These are phyloP conservation scores for Hypoxylon intermedium DNA, from an alignment of 495 filamentous ascomycete species.

Conservation along the genomic window DNA sequence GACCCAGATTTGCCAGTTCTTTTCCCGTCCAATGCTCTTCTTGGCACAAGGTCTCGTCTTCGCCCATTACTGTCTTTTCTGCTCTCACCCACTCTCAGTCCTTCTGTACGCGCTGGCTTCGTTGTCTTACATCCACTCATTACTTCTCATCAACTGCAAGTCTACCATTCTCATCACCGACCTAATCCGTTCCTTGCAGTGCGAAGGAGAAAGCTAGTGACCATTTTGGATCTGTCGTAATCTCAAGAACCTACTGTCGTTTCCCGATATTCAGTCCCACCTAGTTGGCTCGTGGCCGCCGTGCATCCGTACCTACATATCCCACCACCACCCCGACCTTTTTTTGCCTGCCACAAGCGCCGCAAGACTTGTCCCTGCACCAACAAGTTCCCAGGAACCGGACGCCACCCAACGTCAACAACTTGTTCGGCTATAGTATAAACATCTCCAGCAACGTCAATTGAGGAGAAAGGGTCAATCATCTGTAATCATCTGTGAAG, in stretches of 20 bases:
- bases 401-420: conserved; percentile 11
- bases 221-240: conserved; percentile 4
- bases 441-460: conserved; percentile 1
- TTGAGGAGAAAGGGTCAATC: conserved; percentile 18
- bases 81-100: conserved; percentile 30
- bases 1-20: conserved; percentile 40
- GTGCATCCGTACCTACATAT: conserved; percentile 42
- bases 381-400: conserved; percentile 23
- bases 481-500: background rate
- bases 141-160: conserved; percentile 29
- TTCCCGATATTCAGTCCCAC: conserved; percentile 26
- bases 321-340: conserved; percentile 31
- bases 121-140: conserved; percentile 41
- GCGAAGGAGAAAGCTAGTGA: conserved; percentile 23
- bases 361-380: conserved; percentile 25
- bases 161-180: conserved; percentile 32
- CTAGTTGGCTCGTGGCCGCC: conserved; percentile 27
- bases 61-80: conserved; percentile 39
- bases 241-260: conserved; percentile 13
- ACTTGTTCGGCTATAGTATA: conserved; percentile 9
- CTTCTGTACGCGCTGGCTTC: conserved; percentile 41
- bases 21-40: conserved; percentile 40
- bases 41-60: conserved; percentile 41
- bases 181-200: conserved; percentile 38
- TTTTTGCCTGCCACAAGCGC: conserved; percentile 27